Evolutionary conservation across 768 basidiomycete genomes (phyloP).

Genomic region (Tulasnella sp.): DNA sequence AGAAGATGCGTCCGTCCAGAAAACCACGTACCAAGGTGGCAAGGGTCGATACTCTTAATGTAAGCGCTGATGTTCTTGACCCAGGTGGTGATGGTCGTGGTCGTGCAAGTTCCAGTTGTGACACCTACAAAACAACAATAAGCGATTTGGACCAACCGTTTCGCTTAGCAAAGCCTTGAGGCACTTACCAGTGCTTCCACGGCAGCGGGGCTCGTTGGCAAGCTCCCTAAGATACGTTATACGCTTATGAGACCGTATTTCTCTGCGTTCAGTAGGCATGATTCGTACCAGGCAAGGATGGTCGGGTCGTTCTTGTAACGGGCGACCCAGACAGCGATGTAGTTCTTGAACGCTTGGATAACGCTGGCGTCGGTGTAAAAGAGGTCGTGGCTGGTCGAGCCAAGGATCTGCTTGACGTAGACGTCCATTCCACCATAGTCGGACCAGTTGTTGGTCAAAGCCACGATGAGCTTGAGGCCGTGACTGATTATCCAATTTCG

Average conservation of each 20-base stretch:
- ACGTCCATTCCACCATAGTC: constrained; percentile 56
- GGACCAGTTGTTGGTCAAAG: constrained; percentile 26
- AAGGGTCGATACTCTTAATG: constrained; percentile 51
- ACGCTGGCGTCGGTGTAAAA: constrained; percentile 49
- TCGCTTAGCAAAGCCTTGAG: neutral
- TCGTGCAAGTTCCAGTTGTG: constrained; percentile 36
- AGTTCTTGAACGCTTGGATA: constrained; percentile 40
- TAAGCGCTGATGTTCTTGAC: constrained; percentile 42
- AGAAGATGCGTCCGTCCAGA: too few relatives aligned
- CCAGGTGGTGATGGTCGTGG: constrained; percentile 44
- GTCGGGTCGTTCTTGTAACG: constrained; percentile 44
- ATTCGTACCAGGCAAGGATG: constrained; percentile 11
- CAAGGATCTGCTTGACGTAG: constrained; percentile 37
- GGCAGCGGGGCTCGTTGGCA: constrained; percentile 29
- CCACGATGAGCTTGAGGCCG: constrained; percentile 47
- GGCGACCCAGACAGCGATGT: constrained; percentile 37
- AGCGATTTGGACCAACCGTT: neutral
- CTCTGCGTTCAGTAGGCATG: neutral
- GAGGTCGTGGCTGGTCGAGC: constrained; percentile 33
- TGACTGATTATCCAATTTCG: constrained; percentile 23
- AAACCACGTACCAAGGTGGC: constrained; percentile 34
- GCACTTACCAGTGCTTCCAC: constrained; percentile 14
- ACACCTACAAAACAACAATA: constrained; percentile 18
- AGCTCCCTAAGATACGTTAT: constrained; percentile 39
- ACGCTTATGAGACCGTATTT: neutral